Base-by-base conservation (phyloP, 192 early-diverging fungal genomes). In the Gamsiella multidivaricata region DNA sequence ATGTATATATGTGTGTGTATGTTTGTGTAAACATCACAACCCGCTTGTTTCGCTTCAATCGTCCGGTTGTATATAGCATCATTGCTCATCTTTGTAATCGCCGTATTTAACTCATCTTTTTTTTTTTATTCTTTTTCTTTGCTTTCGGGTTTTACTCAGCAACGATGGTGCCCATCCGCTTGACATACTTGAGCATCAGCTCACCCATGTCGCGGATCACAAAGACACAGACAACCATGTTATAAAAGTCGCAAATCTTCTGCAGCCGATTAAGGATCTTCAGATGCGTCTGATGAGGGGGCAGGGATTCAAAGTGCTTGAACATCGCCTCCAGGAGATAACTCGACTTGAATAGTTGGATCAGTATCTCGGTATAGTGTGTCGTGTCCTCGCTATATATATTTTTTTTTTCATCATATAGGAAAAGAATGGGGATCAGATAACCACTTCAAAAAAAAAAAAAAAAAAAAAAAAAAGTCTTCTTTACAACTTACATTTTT, bases 151-250 rank as follows among this genome's bases (percentile, higher is more conserved):
- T 36, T n/a, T 45, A 61, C 31, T 61, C 59, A 2, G 59, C 49
- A 26, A 80, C 59, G 62, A 68, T 70, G 31, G 58, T 32, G 11
- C 72, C 58, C 46, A 74, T 73, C 20, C 70, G 72, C 41, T 83
- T 83, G 20, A 78, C 57, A 57, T 83, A 83, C 56, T 80, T 83
- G 18, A 57, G 46, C 45, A 66, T 60, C 26, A 83, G 68, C 47
- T 76, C 66, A 11, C 78, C 68, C 2, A 83, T 46, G 51, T 83
- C 82, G n/a, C 64, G 61, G 29, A 83, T 56, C 7, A 83, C 82
- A 60, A 83, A 83, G n/a, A 72, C 57, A 60, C 82, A 83, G 15
- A 83, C 53, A 3, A 80, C 78, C 56, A 72, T 55, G 47, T 75
- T 61, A 25, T 80, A 60, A 54, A 80, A 83, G 11, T 83, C 82